phyloP scores from a whole-genome alignment of 306 rosid genomes.

The Prunus mongolica region DNA sequence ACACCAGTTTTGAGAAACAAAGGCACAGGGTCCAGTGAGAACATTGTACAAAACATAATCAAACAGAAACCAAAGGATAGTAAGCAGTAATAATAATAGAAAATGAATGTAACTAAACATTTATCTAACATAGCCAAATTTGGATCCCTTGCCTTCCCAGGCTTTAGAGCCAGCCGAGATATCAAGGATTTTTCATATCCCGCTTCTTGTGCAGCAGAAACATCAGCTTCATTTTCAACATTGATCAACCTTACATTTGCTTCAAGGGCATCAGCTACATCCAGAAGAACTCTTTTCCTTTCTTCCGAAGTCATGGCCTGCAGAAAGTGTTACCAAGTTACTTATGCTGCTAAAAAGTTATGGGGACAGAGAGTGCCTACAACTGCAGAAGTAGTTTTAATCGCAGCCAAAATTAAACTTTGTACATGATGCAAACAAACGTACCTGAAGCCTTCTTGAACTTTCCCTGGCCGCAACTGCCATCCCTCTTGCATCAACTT shows the following conservation, averaged over 20 bases:
- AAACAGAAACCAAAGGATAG: background rate
- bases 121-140: slow-evolving; percentile 12
- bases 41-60: background rate
- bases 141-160: slow-evolving; percentile 64
- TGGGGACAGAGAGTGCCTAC: background rate
- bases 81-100: background rate
- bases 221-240: slow-evolving; percentile 84
- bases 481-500: slow-evolving; percentile 74
- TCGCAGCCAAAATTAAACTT: background rate
- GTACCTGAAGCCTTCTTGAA: slow-evolving; percentile 93
- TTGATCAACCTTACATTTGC: slow-evolving; percentile 55
- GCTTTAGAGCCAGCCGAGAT: slow-evolving; percentile 75
- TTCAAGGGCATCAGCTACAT: slow-evolving; percentile 90
- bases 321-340: slow-evolving; percentile 17
- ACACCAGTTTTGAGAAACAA: slow-evolving; percentile 4
- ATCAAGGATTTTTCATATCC: slow-evolving; percentile 83
- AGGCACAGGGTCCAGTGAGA: background rate
- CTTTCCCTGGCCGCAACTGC: slow-evolving; percentile 97
- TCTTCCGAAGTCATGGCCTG: slow-evolving; percentile 79
- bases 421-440: slow-evolving; percentile 9
- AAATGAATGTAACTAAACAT: background rate
- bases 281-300: slow-evolving; percentile 74
- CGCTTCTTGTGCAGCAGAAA: slow-evolving; percentile 62
- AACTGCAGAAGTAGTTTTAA: background rate
- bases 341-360: slow-evolving; percentile 13